A percentile compares a stretch with the other conserved stretches of the same genome.
Evolutionary conservation across 208 protist genomes (phyloP).

Genomic region (Kentomonas sorsogonicus): DNA sequence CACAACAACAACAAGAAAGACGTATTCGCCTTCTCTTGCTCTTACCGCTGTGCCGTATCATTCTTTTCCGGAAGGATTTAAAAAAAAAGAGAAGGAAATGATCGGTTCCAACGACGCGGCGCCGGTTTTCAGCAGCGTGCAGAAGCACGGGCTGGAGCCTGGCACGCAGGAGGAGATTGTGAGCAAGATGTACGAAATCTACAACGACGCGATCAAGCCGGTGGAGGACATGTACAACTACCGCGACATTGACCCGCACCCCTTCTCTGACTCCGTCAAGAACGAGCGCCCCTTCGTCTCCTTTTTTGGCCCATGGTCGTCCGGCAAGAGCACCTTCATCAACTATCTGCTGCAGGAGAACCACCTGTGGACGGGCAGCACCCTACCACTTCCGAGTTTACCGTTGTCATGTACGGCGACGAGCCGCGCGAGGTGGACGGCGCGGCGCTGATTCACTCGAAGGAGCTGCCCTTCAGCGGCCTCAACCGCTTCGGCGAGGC

Average conservation of each 20-base stretch:
- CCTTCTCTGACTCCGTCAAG: constrained; percentile 62
- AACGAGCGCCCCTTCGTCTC: constrained; percentile 61
- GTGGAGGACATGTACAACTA: constrained; percentile 72
- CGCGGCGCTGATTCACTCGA: constrained; percentile 70
- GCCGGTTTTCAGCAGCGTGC: not conserved
- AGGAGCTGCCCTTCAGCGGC: constrained; percentile 86
- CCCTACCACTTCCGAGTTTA: constrained; percentile 78
- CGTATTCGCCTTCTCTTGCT: no score
- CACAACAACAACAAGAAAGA: not conserved
- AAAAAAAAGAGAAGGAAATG: not conserved
- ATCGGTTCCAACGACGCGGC: not conserved
- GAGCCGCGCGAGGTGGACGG: constrained; percentile 71
- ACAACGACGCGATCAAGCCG: constrained; percentile 48
- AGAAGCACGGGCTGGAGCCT: not conserved
- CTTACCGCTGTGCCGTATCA: no score
- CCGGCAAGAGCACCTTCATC: constrained; percentile 79
- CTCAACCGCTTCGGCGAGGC: constrained; percentile 79
- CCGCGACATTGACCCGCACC: constrained; percentile 41
- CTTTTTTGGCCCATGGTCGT: constrained; percentile 74
- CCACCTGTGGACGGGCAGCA: constrained; percentile 69
- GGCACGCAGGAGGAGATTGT: constrained; percentile 33
- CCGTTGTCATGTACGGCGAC: constrained; percentile 61
- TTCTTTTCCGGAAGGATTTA: no score
- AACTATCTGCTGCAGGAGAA: constrained; percentile 73
- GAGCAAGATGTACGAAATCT: constrained; percentile 42